Evolutionary conservation across 2,329 filamentous ascomycete species (phyloP).

Genomic region (Botrytis medusae): DNA sequence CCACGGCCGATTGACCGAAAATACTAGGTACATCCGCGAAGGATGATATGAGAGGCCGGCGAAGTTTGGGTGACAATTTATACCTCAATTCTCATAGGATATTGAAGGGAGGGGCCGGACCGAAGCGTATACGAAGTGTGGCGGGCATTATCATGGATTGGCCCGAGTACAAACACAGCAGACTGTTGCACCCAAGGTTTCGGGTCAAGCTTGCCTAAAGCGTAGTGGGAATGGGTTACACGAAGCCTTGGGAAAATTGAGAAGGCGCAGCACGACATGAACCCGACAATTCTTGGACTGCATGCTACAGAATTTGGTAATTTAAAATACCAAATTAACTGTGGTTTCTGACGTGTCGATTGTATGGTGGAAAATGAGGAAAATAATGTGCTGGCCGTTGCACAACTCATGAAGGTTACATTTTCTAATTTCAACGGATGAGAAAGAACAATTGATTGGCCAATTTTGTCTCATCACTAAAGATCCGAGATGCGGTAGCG

Average conservation of each 20-base stretch:
- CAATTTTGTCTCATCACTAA: neutral
- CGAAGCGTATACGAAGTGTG: conserved; percentile 16
- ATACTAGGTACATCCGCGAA: conserved; percentile 7
- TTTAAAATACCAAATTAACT: conserved; percentile 11
- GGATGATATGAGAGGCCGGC: neutral
- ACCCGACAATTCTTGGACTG: conserved; percentile 21
- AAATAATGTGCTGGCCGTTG: conserved; percentile 19
- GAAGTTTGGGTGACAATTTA: neutral
- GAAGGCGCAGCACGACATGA: conserved; percentile 23
- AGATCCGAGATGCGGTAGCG: conserved; percentile 21
- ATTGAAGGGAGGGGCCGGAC: conserved; percentile 8
- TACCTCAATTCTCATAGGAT: conserved; percentile 12
- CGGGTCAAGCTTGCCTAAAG: conserved; percentile 23
- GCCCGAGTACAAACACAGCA: conserved; percentile 20
- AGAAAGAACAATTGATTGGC: conserved; percentile 13
- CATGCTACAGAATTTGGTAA: conserved; percentile 16
- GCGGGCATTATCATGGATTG: conserved; percentile 14
- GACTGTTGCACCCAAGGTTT: conserved; percentile 20
- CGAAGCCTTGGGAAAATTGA: conserved; percentile 2
- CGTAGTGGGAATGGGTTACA: conserved; percentile 6
- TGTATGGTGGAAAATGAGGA: conserved; percentile 11
- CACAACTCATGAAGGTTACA: conserved; percentile 21
- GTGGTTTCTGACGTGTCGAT: conserved; percentile 22
- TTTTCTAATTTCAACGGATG: conserved; percentile 15
- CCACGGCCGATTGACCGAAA: conserved; percentile 5